Base-by-base conservation (phyloP, 2,329 filamentous ascomycete species). In the Sarocladium oryzae region DNA sequence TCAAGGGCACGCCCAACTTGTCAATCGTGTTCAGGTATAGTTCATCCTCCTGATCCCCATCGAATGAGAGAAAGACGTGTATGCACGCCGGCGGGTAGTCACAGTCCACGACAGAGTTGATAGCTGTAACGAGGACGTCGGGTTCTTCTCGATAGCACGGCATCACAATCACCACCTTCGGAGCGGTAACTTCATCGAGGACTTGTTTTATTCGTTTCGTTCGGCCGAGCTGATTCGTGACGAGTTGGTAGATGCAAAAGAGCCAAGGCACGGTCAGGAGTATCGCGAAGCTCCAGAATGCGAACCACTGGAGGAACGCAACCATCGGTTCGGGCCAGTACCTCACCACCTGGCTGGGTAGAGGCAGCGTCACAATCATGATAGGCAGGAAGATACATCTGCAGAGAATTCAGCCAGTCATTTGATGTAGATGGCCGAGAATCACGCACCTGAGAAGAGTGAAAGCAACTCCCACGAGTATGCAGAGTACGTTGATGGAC, bases 161-260 rank as follows among this genome's bases (percentile, higher is more conserved):
- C 90, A 97, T 96, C 53, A 97, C 86, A 54, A 97, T 87, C 56
- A 96, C 89, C 15, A 95, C 87, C 68, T 97, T 97, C 2, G 92
- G 93, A 0, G 93, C 91, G 1, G 85, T 90, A 2, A 81, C 73
- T 63, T 95, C 89, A 65, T 96, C 89, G 49, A 96, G 77, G 1
- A 89, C 82, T 56, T 88, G 81, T 64, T 95, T 91, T 63, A 96
- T 88, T 50, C 86, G 80, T 65, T 89, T 89, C 37, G 78, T 84
- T 56, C 89, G 82, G 20, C 92, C 91, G 23, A 97, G 76, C 30
- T 89, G 86, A 60, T 93, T 87, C 8, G 88, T 95, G 52, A 95
- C 87, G 4, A 96, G 79, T 61, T 95, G 87, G 63, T 95, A 96
- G 52, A 97, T 80, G 67, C 91, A 96, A 63, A 96, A 88, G 3